phyloP scores from a whole-genome alignment of 495 filamentous ascomycete species.

The Lophiotrema nucula region DNA sequence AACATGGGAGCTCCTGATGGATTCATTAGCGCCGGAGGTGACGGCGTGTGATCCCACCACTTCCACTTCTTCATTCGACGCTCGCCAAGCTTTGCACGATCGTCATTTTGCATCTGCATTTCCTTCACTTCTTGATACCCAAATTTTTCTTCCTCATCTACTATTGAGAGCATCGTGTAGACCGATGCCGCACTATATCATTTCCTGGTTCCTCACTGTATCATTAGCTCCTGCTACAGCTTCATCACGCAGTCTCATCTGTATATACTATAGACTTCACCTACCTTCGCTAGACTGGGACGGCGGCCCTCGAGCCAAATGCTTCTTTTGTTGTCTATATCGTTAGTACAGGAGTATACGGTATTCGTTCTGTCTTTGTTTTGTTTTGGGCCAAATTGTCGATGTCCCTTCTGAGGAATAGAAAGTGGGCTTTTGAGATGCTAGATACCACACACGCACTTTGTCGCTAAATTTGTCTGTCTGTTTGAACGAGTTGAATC shows the following conservation, averaged over 20 bases:
- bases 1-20: background rate
- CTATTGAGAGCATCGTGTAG: background rate
- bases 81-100: too few relatives aligned
- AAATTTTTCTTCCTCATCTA: background rate
- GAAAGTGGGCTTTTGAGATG: background rate
- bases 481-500: too few relatives aligned
- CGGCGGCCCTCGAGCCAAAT: background rate
- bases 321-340: background rate
- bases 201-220: background rate
- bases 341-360: too few relatives aligned
- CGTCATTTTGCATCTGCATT: background rate
- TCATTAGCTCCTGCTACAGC: too few relatives aligned
- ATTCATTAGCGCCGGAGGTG: constrained; percentile 10
- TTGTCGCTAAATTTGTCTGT: too few relatives aligned
- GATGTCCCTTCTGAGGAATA: background rate
- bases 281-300: background rate
- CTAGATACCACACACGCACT: background rate
- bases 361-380: too few relatives aligned
- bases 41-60: constrained; percentile 6
- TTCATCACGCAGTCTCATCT: too few relatives aligned
- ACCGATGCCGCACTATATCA: background rate
- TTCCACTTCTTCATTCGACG: too few relatives aligned
- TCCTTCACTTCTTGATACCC: background rate
- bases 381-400: background rate
- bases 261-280: background rate